phyloP scores from a whole-genome alignment of 1,284 basidiomycete genomes.

The Sporisorium scitamineum region DNA sequence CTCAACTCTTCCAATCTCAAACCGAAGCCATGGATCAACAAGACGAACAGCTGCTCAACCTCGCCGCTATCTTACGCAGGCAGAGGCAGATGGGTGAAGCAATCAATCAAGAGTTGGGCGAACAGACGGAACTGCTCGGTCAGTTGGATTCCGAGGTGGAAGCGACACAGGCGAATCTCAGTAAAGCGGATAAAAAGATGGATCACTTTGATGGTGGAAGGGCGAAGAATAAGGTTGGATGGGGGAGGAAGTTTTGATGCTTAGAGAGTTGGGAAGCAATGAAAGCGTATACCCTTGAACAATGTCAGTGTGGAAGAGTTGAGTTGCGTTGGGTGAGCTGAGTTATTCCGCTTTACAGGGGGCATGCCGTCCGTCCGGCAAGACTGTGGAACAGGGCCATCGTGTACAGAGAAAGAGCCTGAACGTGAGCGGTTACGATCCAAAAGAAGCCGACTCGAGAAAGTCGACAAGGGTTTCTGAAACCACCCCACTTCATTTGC shows the following conservation, averaged over 20 bases:
- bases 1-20: conserved; percentile 83
- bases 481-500: too few relatives aligned
- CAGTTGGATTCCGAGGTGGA: conserved; percentile 81
- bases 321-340: too few relatives aligned
- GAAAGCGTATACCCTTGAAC: conserved; percentile 18
- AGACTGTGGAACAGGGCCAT: too few relatives aligned
- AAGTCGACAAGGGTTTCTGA: too few relatives aligned
- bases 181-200: conserved; percentile 82
- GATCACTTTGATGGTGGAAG: conserved; percentile 67
- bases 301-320: too few relatives aligned
- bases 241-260: conserved; percentile 36
- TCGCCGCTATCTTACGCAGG: conserved; percentile 84
- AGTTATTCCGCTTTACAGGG: too few relatives aligned
- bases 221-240: conserved; percentile 28
- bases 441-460: too few relatives aligned
- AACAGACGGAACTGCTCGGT: conserved; percentile 89
- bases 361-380: too few relatives aligned
- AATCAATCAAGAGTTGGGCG: conserved; percentile 83
- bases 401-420: too few relatives aligned
- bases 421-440: too few relatives aligned
- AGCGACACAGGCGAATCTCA: conserved; percentile 80
- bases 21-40: conserved; percentile 83
- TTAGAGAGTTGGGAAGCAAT: background rate
- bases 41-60: conserved; percentile 81
- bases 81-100: conserved; percentile 89